Conservation (phyloP, 75 land plant species). For the Cunninghamia lanceolata region DNA sequence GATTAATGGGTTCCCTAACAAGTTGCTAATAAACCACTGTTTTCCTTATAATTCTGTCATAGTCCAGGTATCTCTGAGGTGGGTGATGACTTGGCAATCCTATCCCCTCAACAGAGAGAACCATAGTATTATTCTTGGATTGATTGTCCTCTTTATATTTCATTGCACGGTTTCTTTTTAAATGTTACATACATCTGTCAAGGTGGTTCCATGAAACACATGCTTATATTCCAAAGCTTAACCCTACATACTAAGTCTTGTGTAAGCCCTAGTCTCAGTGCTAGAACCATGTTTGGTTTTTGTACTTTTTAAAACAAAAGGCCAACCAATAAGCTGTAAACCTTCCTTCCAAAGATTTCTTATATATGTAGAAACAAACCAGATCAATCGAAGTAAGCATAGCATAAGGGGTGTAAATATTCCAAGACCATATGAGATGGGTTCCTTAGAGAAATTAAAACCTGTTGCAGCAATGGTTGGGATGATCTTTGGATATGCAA, state of each 20-base stretch:
- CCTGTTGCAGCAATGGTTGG: background rate
- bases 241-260: background rate
- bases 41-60: background rate
- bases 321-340: background rate
- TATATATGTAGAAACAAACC: background rate
- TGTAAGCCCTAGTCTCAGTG: background rate
- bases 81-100: background rate
- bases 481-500: background rate
- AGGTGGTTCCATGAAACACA: background rate
- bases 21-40: background rate
- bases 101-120: background rate
- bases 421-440: background rate
- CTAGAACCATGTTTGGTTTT: background rate
- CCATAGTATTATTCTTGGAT: too few species aligned
- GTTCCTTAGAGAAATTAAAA: background rate
- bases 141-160: too few species aligned
- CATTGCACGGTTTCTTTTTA: too few species aligned
- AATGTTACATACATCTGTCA: background rate
- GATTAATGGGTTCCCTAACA: background rate
- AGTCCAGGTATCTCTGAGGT: background rate
- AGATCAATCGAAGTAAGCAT: background rate
- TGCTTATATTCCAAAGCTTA: background rate
- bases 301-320: background rate
- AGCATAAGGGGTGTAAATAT: background rate
- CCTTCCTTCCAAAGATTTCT: background rate